phyloP scores from a whole-genome alignment of 768 basidiomycete species.

The Panellus pusillus region DNA sequence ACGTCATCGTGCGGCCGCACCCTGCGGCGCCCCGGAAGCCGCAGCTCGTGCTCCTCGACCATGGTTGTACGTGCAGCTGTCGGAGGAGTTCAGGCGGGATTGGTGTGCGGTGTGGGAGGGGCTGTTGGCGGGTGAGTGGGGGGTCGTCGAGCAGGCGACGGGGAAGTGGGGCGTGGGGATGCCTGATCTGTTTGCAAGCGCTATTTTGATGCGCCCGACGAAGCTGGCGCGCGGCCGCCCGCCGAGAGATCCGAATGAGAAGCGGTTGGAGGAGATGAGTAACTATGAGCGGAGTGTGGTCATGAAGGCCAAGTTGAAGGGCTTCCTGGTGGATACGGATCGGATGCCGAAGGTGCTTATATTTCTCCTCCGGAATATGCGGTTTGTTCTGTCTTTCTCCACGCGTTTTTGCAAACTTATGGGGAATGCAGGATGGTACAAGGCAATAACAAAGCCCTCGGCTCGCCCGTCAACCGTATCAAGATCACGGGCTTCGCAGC shows the following conservation, averaged over 20 bases:
- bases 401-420: background rate
- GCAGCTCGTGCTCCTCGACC: slow-evolving; percentile 85
- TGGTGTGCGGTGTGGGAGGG: slow-evolving; percentile 80
- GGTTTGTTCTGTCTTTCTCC: slow-evolving; percentile 33
- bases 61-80: slow-evolving; percentile 80
- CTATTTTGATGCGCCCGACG: slow-evolving; percentile 67
- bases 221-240: slow-evolving; percentile 38
- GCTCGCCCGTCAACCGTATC: slow-evolving; percentile 87
- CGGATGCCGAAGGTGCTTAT: slow-evolving; percentile 76
- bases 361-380: slow-evolving; percentile 77
- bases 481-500: slow-evolving; percentile 88
- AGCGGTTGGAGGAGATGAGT: slow-evolving; percentile 37
- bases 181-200: slow-evolving; percentile 74
- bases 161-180: slow-evolving; percentile 66
- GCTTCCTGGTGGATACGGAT: slow-evolving; percentile 72
- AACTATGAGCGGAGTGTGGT: slow-evolving; percentile 68
- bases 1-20: slow-evolving; percentile 70
- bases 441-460: slow-evolving; percentile 80
- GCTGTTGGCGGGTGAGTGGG: slow-evolving; percentile 57
- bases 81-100: slow-evolving; percentile 66
- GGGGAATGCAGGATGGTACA: slow-evolving; percentile 43
- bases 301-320: slow-evolving; percentile 67
- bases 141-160: slow-evolving; percentile 51
- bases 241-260: slow-evolving; percentile 25
- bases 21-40: slow-evolving; percentile 42